Conservation (phyloP, 2,329 filamentous ascomycete genomes). For the Rutstroemia sydowiana region DNA sequence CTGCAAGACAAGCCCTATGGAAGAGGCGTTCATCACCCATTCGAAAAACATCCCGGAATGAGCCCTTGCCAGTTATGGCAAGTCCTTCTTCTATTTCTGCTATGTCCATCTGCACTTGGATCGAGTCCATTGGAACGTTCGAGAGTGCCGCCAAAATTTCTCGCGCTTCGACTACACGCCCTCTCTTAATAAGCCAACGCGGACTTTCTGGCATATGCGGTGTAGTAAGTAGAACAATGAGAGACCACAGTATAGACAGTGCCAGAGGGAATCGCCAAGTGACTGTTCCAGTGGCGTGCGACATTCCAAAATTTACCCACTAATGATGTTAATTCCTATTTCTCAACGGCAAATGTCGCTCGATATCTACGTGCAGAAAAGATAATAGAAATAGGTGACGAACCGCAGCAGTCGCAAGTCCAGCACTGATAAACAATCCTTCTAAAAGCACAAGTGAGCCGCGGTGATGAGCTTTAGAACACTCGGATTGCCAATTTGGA, state of each 20-base stretch:
- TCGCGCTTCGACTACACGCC: conserved; percentile 37
- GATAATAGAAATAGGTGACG: background rate
- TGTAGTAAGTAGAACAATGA: conserved; percentile 48
- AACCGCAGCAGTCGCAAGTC: conserved; percentile 21
- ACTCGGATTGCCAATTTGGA: conserved; percentile 56
- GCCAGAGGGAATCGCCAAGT: conserved; percentile 55
- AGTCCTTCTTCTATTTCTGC: conserved; percentile 52
- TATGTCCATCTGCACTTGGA: conserved; percentile 48
- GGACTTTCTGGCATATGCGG: conserved; percentile 46
- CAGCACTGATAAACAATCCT: conserved; percentile 48
- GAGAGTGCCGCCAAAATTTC: conserved; percentile 37
- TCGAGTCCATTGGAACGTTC: conserved; percentile 38
- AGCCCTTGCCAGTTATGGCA: conserved; percentile 40
- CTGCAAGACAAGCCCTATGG: conserved; percentile 45
- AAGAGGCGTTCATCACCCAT: conserved; percentile 46
- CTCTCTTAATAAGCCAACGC: conserved; percentile 39
- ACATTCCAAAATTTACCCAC: conserved; percentile 52
- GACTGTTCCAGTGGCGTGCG: conserved; percentile 43
- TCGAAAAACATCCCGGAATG: conserved; percentile 39
- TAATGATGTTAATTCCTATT: too few species aligned
- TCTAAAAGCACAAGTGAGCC: conserved; percentile 55
- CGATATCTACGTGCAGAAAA: too few species aligned
- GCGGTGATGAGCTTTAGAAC: conserved; percentile 47
- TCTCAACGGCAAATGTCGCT: too few species aligned
- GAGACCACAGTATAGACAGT: conserved; percentile 50